Base-by-base conservation (phyloP, 805 yeast genomes). In the Yarrowia sp. region DNA sequence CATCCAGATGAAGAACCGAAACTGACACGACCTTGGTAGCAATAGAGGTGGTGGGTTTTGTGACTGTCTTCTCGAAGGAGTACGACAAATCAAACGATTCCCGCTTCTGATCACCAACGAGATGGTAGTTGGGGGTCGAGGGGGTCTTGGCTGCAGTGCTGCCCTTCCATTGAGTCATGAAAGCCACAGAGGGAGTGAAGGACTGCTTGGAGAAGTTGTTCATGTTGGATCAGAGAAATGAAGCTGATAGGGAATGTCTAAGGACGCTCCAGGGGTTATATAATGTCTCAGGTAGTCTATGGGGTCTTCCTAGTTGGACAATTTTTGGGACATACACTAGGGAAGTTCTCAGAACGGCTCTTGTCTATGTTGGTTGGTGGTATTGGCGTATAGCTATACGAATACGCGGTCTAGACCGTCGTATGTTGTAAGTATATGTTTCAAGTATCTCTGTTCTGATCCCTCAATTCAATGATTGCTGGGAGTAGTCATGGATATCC, bases 21-120 rank as follows among this genome's bases (percentile, higher is more conserved):
- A 52, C 42, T 7, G 56, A 52, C 3, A 52, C 56, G 5, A 36
- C 32, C 42, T 52, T 10, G 9, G 42, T 52, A n/a, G 56, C 56
- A 7, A 42, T 16, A 9, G 56, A 52, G 10, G 42, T n/a, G 42
- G 42, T 36, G 8, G 42, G 11, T 15, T 49, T 49, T 5, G 53
- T 26, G 16, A 49, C 53, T 8, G 53, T 15, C n/a, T 49, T 32
- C 53, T 49, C 53, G 10, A 32, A 15, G 8, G 53, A 49, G 40
- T 49, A 49, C 8, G 53, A 49, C 3, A 49, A 8, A 7, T 49
- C 53, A 7, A 8, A 14, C 1, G 38, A 49, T 9, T 49, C 19
- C 7, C 38, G 38, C 38, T 32, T 26, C 38, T 8, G 14, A 1
- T 3, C 38, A 2, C 8, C 38, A 8, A 49, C 19, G 11, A n/a